Conservation (phyloP, 805 yeast species). For the Millerozyma acaciae region DNA sequence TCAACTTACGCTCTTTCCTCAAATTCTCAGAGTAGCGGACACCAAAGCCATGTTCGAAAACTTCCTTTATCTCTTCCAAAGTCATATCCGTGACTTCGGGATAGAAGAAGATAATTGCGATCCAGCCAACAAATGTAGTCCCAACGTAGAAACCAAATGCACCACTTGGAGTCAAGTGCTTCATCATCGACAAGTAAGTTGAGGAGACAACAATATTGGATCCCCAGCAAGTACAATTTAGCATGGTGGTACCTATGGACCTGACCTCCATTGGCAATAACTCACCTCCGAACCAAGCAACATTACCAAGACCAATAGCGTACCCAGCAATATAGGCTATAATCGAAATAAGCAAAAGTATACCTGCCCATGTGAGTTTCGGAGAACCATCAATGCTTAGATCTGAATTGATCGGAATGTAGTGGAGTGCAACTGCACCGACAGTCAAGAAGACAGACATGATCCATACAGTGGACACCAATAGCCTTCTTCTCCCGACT, state of each 20-base stretch:
- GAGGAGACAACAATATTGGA: constrained; percentile 3
- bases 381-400: constrained; percentile 2
- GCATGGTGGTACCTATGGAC: neutral
- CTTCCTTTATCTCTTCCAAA: neutral
- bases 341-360: constrained; percentile 2
- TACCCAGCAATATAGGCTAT: constrained; percentile 3
- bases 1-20: constrained; percentile 1
- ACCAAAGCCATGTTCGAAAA: no score
- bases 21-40: neutral
- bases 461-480: constrained; percentile 4
- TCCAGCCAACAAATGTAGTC: neutral
- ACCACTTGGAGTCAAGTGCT: constrained; percentile 1
- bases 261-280: constrained; percentile 3
- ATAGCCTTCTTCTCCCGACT: neutral
- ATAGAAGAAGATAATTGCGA: neutral
- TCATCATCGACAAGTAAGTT: constrained; percentile 4
- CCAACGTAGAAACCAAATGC: neutral
- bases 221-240: constrained; percentile 4
- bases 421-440: constrained; percentile 4
- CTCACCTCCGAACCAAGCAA: constrained; percentile 5
- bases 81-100: neutral
- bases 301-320: constrained; percentile 4
- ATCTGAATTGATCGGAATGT: constrained; percentile 4
- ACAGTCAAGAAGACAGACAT: constrained; percentile 3
- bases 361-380: constrained; percentile 3